Evolutionary conservation across 495 filamentous ascomycete genomes (phyloP).

Genomic region (Achaetomiella virescens): DNA sequence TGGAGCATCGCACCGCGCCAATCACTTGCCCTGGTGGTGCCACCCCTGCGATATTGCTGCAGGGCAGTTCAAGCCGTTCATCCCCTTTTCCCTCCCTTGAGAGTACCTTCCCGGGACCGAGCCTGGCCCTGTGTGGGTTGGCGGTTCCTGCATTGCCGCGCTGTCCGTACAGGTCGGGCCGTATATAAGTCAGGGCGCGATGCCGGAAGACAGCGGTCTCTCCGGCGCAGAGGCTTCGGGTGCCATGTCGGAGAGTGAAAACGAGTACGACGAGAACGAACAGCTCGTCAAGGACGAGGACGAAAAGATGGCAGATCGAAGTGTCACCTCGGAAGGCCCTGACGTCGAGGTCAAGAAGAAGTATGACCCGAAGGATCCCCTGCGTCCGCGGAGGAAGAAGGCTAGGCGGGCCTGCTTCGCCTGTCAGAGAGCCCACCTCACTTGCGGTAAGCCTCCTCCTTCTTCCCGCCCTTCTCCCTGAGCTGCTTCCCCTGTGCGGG

Average conservation of each 20-base stretch:
- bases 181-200: conserved; percentile 45
- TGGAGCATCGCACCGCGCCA: conserved; percentile 24
- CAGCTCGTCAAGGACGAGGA: conserved; percentile 45
- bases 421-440: conserved; percentile 94
- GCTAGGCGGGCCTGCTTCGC: conserved; percentile 91
- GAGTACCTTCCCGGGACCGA: conserved; percentile 19
- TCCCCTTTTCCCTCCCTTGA: conserved; percentile 15
- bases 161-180: conserved; percentile 14
- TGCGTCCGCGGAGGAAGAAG: conserved; percentile 88
- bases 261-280: conserved; percentile 45
- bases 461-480: not conserved
- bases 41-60: conserved; percentile 29
- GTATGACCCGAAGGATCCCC: conserved; percentile 74
- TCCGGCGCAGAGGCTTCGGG: conserved; percentile 46
- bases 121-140: conserved; percentile 17
- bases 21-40: conserved; percentile 25
- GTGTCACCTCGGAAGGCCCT: conserved; percentile 37
- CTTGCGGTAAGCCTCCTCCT: conserved; percentile 72
- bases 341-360: conserved; percentile 53
- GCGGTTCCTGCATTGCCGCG: conserved; percentile 32
- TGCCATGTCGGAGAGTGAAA: conserved; percentile 50
- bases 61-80: conserved; percentile 11
- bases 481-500: not conserved
- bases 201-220: conserved; percentile 41
- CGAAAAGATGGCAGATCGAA: conserved; percentile 55